Evolutionary conservation across 257 asterid genomes (phyloP).

Genomic region (Plantago major): DNA sequence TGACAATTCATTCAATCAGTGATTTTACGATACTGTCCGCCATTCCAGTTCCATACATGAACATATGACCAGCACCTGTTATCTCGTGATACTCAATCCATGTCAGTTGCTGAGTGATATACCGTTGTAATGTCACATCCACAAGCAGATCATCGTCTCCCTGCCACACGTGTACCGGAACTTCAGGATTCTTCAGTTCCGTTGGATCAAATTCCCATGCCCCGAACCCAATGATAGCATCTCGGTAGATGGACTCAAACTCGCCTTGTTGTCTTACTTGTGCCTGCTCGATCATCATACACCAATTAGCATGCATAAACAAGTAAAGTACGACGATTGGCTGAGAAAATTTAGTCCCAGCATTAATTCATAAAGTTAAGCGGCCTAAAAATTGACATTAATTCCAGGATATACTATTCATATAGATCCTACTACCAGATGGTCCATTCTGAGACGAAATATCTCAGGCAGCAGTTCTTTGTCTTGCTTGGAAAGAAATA

Average conservation of each 20-base stretch:
- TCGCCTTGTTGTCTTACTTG: constrained; percentile 66
- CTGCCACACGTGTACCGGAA: constrained; percentile 62
- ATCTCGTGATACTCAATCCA: constrained; percentile 76
- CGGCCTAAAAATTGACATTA: neutral
- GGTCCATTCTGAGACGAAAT: constrained; percentile 18
- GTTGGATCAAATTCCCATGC: constrained; percentile 69
- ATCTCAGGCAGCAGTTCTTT: constrained; percentile 35
- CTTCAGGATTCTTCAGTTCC: constrained; percentile 52
- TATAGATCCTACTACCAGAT: constrained; percentile 22
- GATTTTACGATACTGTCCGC: constrained; percentile 36
- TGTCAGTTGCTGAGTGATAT: constrained; percentile 42
- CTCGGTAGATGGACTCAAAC: constrained; percentile 58
- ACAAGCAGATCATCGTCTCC: constrained; percentile 69
- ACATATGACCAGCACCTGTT: constrained; percentile 64
- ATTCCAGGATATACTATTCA: neutral
- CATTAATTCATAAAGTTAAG: too few relatives aligned
- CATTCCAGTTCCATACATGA: constrained; percentile 45
- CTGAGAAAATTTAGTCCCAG: too few relatives aligned
- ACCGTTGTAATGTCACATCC: constrained; percentile 50
- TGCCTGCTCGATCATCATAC: constrained; percentile 36
- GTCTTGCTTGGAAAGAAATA: constrained; percentile 46
- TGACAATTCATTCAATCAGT: constrained; percentile 37
- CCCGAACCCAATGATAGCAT: constrained; percentile 45
- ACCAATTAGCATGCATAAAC: neutral
- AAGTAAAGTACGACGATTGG: neutral